Base-by-base conservation (phyloP, 1,284 basidiomycete genomes). In the Sporisorium iseilematis-ciliati region DNA sequence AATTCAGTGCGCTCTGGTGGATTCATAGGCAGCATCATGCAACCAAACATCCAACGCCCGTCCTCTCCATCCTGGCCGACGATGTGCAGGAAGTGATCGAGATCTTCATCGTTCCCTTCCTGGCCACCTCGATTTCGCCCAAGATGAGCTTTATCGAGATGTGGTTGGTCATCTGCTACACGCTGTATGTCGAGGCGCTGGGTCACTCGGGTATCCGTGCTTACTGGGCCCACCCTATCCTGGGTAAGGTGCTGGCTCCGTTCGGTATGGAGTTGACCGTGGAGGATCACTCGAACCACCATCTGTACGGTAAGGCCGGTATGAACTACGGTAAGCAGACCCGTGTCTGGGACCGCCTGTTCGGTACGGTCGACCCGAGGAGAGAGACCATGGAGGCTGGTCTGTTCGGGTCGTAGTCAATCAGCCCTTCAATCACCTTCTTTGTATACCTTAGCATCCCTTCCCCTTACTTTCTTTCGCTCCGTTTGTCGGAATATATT, bases 251-350 rank as follows among this genome's bases (percentile, higher is more conserved):
- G n/a, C 69, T 85, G 10, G 57, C 64, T 14, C 69, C 70, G 7
- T 70, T 84, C 29, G 78, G 69, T 8, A 68, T 80, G 72, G 84
- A 84, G 29, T 59, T 86, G 21, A 69, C 74, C 14, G 60, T 83
- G 4, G 85, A 86, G 54, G 85, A 86, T 55, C 84, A 85, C 63
- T 81, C 82, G 48, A 67, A 84, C 41, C 85, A 86, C 60, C 85
- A 85, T 59, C 67, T 84, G 11, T 74, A 74, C 42, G 85, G 85
- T 4, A 80, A 68, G 48, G 68, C 60, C 25, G 74, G 69, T 11
- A 70, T 70, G 61, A 82, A 82, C 65, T 84, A 82, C 64, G 84
- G 84, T 14, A 85, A 85, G 61, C 84, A 86, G 68, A 81, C 81
- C 7, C 53, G 80, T 3, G 54, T 85, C 5, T 85, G 81, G 81